phyloP scores from a whole-genome alignment of 2,329 filamentous ascomycete species.

The Nectriaceae sp. region DNA sequence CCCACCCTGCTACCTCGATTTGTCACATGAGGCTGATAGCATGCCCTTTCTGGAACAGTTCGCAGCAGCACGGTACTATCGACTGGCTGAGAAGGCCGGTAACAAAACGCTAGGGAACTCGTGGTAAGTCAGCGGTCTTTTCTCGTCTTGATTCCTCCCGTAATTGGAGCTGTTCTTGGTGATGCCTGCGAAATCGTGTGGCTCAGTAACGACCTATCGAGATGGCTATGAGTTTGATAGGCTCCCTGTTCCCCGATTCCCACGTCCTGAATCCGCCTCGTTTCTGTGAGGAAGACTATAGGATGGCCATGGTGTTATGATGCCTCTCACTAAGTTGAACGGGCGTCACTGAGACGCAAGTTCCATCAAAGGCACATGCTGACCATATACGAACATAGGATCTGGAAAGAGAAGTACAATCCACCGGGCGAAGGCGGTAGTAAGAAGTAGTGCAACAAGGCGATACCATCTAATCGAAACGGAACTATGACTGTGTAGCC shows the following conservation, averaged over 20 bases:
- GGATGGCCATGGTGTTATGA: too few species aligned
- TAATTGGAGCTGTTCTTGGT: neutral
- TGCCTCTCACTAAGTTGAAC: too few species aligned
- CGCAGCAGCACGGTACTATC: constrained; percentile 85
- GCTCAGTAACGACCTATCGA: constrained; percentile 1
- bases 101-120: constrained; percentile 91
- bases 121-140: constrained; percentile 66
- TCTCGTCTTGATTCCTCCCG: neutral
- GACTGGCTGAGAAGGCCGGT: constrained; percentile 84
- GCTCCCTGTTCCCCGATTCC: constrained; percentile 8
- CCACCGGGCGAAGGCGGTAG: constrained; percentile 42
- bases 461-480: constrained; percentile 11
- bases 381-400: constrained; percentile 57
- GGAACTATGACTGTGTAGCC: neutral
- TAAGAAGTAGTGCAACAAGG: constrained; percentile 39
- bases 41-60: constrained; percentile 53
- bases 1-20: constrained; percentile 19
- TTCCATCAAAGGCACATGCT: constrained; percentile 11
- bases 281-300: too few species aligned
- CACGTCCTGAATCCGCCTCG: constrained; percentile 1
- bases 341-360: neutral
- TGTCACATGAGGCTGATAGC: constrained; percentile 52
- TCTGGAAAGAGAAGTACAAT: constrained; percentile 97
- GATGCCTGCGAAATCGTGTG: neutral
- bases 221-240: constrained; percentile 14